A percentile compares a stretch with the other conserved stretches of the same genome.
Evolutionary conservation across 1,139 yeast species (phyloP).

Genomic region (Hyphopichia burtonii): DNA sequence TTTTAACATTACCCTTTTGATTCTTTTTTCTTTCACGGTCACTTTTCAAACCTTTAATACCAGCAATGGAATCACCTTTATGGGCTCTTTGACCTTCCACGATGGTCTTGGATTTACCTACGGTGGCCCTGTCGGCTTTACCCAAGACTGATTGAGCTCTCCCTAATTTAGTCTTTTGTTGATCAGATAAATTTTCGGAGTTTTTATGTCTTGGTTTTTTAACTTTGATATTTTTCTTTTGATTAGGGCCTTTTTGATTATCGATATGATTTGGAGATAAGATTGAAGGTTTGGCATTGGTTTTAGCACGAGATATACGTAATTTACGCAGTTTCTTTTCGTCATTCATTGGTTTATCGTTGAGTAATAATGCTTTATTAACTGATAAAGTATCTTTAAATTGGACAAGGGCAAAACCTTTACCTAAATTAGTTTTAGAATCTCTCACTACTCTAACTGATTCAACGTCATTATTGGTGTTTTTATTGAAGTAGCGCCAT

Average conservation of each 20-base stretch:
- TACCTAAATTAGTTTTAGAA: slow-evolving; percentile 89
- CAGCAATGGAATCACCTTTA: slow-evolving; percentile 61
- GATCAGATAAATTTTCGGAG: slow-evolving; percentile 45
- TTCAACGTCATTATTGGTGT: slow-evolving; percentile 70
- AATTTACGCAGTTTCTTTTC: slow-evolving; percentile 55
- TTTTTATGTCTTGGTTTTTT: slow-evolving; percentile 21
- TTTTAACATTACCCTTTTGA: slow-evolving; percentile 50
- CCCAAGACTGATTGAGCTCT: slow-evolving; percentile 75
- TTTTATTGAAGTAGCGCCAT: slow-evolving; percentile 73
- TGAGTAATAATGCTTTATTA: slow-evolving; percentile 74
- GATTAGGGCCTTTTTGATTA: slow-evolving; percentile 17
- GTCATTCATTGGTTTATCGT: slow-evolving; percentile 64
- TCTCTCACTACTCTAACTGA: slow-evolving; percentile 90
- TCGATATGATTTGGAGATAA: slow-evolving; percentile 48
- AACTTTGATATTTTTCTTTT: slow-evolving; percentile 11
- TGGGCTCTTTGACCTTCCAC: slow-evolving; percentile 82
- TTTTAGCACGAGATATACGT: slow-evolving; percentile 77
- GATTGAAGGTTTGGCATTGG: slow-evolving; percentile 46
- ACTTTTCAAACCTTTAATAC: slow-evolving; percentile 53
- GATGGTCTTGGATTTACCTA: slow-evolving; percentile 47
- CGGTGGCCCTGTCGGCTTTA: slow-evolving; percentile 72
- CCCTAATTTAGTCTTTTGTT: slow-evolving; percentile 75
- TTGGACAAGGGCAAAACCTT: slow-evolving; percentile 96
- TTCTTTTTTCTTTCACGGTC: slow-evolving; percentile 23
- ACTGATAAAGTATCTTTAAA: slow-evolving; percentile 81